A percentile compares a stretch with the other conserved stretches of the same genome.
These are phyloP conservation scores for Daphne laureola DNA, from an alignment of 441 rosid species.

Conservation along the genomic window DNA sequence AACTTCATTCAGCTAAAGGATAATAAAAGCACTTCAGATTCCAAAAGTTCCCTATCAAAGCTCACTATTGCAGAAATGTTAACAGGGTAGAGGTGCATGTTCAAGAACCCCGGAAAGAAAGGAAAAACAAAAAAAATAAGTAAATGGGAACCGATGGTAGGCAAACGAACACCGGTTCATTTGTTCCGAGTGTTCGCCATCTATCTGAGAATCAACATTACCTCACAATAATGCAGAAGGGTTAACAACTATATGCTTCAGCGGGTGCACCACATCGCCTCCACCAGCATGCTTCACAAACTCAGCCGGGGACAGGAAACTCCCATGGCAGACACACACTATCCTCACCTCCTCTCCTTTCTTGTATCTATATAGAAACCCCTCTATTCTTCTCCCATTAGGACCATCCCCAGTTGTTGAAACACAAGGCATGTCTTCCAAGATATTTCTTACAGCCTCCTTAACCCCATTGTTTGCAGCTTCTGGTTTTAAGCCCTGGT, in stretches of 20 bases:
- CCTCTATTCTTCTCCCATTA: conserved; percentile 47
- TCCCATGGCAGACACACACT: conserved; percentile 66
- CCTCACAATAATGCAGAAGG: conserved; percentile 32
- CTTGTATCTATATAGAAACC: conserved; percentile 46
- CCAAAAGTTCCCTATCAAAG: not conserved
- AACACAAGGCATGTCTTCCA: conserved; percentile 59
- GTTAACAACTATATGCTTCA: conserved; percentile 50
- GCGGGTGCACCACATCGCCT: conserved; percentile 39
- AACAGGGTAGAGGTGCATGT: conserved; percentile 1
- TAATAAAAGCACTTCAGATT: too few relatives aligned
- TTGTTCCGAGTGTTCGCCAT: not conserved
- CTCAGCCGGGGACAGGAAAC: conserved; percentile 52
- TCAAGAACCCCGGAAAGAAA: conserved; percentile 8
- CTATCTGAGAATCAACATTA: conserved; percentile 12
- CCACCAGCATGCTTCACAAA: conserved; percentile 62
- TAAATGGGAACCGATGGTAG: not conserved
- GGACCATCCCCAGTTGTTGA: conserved; percentile 51
- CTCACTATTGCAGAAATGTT: not conserved
- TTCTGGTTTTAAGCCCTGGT: not conserved
- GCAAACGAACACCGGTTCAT: conserved; percentile 3
- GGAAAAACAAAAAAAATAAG: not conserved
- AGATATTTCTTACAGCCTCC: conserved; percentile 24
- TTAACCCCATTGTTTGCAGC: conserved; percentile 12
- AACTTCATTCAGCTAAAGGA: too few relatives aligned
- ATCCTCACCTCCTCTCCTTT: conserved; percentile 53